These are phyloP conservation scores for Chaetomium globosum DNA, from an alignment of 2,329 filamentous ascomycete species.

Conservation along the genomic window DNA sequence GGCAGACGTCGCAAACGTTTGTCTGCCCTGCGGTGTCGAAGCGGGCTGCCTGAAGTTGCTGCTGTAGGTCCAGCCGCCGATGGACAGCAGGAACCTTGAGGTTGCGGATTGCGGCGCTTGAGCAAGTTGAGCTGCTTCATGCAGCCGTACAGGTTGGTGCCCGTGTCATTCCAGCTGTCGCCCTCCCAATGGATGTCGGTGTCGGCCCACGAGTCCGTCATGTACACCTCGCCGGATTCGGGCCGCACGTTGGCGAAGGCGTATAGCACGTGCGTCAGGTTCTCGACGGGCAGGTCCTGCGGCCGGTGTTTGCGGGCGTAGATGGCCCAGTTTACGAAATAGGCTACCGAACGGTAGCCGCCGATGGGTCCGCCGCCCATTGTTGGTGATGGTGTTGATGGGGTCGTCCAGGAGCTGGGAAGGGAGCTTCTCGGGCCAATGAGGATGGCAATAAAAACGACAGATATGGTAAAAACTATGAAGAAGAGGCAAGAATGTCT, in stretches of 20 bases:
- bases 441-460: slow-evolving; percentile 3
- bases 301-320: slow-evolving; percentile 85
- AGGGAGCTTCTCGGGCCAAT: not conserved
- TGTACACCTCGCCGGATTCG: slow-evolving; percentile 76
- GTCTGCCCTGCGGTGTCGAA: slow-evolving; percentile 69
- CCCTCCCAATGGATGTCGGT: slow-evolving; percentile 73
- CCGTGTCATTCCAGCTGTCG: slow-evolving; percentile 70
- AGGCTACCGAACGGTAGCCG: slow-evolving; percentile 68
- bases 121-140: slow-evolving; percentile 85
- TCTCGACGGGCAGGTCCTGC: slow-evolving; percentile 76
- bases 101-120: slow-evolving; percentile 77
- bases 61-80: slow-evolving; percentile 92
- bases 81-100: slow-evolving; percentile 84
- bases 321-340: slow-evolving; percentile 82
- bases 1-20: slow-evolving; percentile 71
- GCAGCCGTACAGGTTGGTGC: slow-evolving; percentile 84
- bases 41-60: slow-evolving; percentile 78
- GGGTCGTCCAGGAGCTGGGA: not conserved
- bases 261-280: slow-evolving; percentile 87
- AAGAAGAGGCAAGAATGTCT: not conserved
- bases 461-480: not conserved
- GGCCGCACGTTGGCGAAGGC: slow-evolving; percentile 83
- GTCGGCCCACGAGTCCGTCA: slow-evolving; percentile 67
- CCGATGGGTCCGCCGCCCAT: slow-evolving; percentile 50
- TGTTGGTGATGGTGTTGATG: slow-evolving; percentile 25